Conservation (phyloP, 2,329 filamentous ascomycete genomes). For the Coniochaeta sp. region DNA sequence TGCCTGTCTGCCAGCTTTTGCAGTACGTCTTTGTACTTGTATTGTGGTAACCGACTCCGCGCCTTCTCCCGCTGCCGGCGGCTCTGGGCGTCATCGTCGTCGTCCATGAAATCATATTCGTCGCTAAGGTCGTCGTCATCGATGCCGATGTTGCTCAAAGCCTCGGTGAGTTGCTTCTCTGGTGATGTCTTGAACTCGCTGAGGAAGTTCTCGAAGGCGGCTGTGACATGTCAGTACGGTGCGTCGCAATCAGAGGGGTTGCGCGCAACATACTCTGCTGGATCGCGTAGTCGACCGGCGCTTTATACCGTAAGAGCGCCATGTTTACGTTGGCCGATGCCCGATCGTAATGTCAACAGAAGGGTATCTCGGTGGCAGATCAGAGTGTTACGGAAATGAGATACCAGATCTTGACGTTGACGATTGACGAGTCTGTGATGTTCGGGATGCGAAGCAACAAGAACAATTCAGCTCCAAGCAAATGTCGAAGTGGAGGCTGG, state of each 20-base stretch:
- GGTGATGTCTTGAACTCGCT: constrained; percentile 77
- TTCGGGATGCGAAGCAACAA: background rate
- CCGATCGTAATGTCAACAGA: background rate
- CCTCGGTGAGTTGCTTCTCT: constrained; percentile 66
- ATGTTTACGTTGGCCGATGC: constrained; percentile 35
- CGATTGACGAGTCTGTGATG: background rate
- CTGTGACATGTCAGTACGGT: constrained; percentile 35
- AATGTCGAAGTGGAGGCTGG: constrained; percentile 1
- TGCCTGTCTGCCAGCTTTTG: constrained; percentile 81
- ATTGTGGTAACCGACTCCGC: constrained; percentile 49
- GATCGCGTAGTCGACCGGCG: constrained; percentile 77
- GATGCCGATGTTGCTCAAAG: constrained; percentile 76
- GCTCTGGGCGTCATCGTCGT: constrained; percentile 55
- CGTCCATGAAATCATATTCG: constrained; percentile 90
- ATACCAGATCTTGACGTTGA: background rate
- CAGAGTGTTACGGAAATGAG: background rate
- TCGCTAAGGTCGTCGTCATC: constrained; percentile 82
- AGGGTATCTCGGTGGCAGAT: background rate
- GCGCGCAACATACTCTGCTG: constrained; percentile 60
- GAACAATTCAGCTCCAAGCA: background rate
- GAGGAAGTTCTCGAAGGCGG: constrained; percentile 81
- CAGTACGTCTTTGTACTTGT: constrained; percentile 84
- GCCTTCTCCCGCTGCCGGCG: constrained; percentile 41
- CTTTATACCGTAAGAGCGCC: constrained; percentile 76
- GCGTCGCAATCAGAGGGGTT: background rate